A percentile compares a stretch with the other conserved stretches of the same genome.
These are phyloP conservation scores for Phaeodactylum tricornutum DNA, from an alignment of 108 stramenopile genomes.

Conservation along the genomic window DNA sequence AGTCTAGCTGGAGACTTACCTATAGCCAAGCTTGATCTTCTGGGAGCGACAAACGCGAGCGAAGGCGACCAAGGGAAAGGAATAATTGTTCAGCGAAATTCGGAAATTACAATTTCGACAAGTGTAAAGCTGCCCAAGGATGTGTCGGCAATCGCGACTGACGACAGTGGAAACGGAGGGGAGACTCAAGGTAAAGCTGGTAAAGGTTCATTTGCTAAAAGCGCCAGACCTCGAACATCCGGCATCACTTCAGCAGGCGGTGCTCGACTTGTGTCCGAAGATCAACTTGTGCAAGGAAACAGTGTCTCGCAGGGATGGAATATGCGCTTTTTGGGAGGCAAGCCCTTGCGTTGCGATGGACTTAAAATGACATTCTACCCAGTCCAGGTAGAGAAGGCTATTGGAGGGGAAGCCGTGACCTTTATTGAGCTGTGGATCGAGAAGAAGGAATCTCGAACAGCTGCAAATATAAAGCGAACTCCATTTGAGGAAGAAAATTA, in stretches of 20 bases:
- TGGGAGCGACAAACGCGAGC: slow-evolving; percentile 17
- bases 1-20: slow-evolving; percentile 21
- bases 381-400: slow-evolving; percentile 11
- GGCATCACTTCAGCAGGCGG: slow-evolving; percentile 42
- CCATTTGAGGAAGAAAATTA: slow-evolving; percentile 76
- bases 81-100: slow-evolving; percentile 24
- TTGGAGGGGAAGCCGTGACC: slow-evolving; percentile 5
- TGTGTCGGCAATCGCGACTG: slow-evolving; percentile 14
- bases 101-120: slow-evolving; percentile 18
- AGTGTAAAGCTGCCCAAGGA: slow-evolving; percentile 27
- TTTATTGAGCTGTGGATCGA: slow-evolving; percentile 30
- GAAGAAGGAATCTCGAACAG: slow-evolving; percentile 12
- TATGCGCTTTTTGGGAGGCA: slow-evolving; percentile 46
- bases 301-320: slow-evolving; percentile 25
- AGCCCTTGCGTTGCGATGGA: slow-evolving; percentile 57
- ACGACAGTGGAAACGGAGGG: slow-evolving; percentile 26
- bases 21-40: slow-evolving; percentile 13
- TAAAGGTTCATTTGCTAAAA: slow-evolving; percentile 26
- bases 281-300: slow-evolving; percentile 37
- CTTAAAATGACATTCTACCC: slow-evolving; percentile 33
- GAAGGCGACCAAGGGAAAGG: slow-evolving; percentile 19
- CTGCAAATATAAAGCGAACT: slow-evolving; percentile 27
- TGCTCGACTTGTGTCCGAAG: slow-evolving; percentile 64
- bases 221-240: slow-evolving; percentile 25
- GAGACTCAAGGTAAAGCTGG: slow-evolving; percentile 15